Evolutionary conservation across 1,284 basidiomycete species (phyloP).

Genomic region (Phaffia rhodozyma): DNA sequence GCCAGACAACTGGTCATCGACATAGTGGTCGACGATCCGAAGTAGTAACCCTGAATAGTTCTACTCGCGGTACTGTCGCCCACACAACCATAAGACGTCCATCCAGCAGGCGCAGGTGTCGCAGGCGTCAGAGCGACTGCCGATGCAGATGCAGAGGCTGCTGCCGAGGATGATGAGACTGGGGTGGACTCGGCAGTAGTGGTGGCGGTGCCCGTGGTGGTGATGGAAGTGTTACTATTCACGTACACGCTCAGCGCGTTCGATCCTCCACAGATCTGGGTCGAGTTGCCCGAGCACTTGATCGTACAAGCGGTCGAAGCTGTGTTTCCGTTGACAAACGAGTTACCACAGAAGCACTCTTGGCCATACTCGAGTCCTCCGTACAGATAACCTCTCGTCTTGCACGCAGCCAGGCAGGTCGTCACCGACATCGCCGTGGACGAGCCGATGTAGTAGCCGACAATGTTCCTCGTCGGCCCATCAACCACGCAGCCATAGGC

Average conservation of each 20-base stretch:
- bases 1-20: slow-evolving; percentile 2
- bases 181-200: slow-evolving; percentile 2
- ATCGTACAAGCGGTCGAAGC: neutral
- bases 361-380: neutral
- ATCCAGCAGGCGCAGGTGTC: slow-evolving; percentile 23
- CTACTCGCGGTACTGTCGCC: slow-evolving; percentile 26
- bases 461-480: slow-evolving; percentile 25
- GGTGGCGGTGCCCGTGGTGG: neutral
- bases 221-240: neutral
- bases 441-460: slow-evolving; percentile 6
- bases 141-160: no score
- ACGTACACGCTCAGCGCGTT: neutral
- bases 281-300: neutral
- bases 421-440: neutral
- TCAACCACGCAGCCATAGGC: slow-evolving; percentile 31
- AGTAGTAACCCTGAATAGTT: slow-evolving; percentile 24
- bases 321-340: neutral
- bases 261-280: neutral
- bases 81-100: slow-evolving; percentile 29
- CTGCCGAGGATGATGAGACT: slow-evolving; percentile 21
- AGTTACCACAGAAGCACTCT: neutral
- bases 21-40: slow-evolving; percentile 20
- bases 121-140: no score
- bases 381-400: neutral
- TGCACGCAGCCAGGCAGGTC: neutral